Evolutionary conservation across 306 rosid genomes (phyloP), one percentile per base, ranked within the genome.

Genomic region (Prosopis cineraria): DNA sequence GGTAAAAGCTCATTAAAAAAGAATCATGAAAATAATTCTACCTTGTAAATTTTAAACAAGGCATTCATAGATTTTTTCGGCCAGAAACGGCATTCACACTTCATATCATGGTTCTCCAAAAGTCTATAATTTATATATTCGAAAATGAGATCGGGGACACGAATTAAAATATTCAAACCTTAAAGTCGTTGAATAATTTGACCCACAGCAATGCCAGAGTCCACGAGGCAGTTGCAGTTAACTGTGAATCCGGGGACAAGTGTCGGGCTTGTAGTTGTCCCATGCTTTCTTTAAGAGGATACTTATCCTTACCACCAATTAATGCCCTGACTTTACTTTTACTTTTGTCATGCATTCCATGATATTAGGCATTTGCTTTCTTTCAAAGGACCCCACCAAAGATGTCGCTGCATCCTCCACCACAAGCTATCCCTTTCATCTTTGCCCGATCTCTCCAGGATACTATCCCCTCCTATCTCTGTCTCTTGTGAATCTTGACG

Each of bases 381-480:
- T 25, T 5, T 0, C 17, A 3, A 43, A 70, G 75, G 55, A 16
- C 6, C 22, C 73, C 77, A 45, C 27, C 70, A 22, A 30, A 40
- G 12, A 70, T 55, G 68, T 73, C 6, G 53, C 50, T 41, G 72
- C 82, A 73, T 77, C 58, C 77, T 77, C 78, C 78, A 52, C 85
- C 83, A 72, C 80, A 68, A 9, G 39, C 53, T 27, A 70, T 80
- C 65, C 29, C 60, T n/a, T 80, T 74, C 33, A 17, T 2, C 68
- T 50, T 73, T 80, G 68, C 33, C 70, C 29, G 27, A 33, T 65
- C 55, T n/a, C 56, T 17, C 56, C 56, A 48, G 19, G 73, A 76
- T 66, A 76, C 64, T 79, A 71, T 56, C 56, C 56, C 56, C 10
- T n/a, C 10, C 47, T 25, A 65, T 79, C 75, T 70, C 14, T 36